Evolutionary conservation across 2,329 filamentous ascomycete genomes (phyloP).

Genomic region (Scleromitrula shiraiana): DNA sequence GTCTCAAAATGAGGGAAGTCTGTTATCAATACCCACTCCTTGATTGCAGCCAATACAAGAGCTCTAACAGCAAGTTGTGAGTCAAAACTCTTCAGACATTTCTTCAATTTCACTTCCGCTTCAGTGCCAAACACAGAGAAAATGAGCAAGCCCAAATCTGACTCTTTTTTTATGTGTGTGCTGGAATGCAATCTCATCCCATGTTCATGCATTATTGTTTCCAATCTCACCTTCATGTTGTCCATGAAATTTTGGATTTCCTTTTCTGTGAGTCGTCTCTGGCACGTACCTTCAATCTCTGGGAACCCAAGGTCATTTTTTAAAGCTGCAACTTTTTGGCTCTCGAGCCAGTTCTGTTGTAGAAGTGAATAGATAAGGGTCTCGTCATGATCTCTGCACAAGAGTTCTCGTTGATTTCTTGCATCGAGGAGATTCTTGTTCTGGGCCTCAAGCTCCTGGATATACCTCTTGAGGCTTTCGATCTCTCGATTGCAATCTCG

Average conservation of each 20-base stretch:
- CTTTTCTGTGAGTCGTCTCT: not conserved
- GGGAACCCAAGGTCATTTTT: too few relatives aligned
- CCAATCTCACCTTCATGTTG: not conserved
- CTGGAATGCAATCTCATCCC: not conserved
- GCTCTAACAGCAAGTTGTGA: not conserved
- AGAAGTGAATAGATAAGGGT: not conserved
- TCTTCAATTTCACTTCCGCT: not conserved
- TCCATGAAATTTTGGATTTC: not conserved
- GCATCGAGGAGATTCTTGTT: conserved; percentile 2
- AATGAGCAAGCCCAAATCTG: not conserved
- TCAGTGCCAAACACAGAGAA: not conserved
- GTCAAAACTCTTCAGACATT: not conserved
- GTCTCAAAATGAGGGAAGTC: not conserved
- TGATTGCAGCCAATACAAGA: not conserved
- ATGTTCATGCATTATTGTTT: conserved; percentile 1
- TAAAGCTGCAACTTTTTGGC: not conserved
- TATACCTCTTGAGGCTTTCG: not conserved
- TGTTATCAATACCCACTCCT: not conserved
- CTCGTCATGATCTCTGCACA: not conserved
- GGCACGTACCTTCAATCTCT: not conserved
- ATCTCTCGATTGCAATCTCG: not conserved
- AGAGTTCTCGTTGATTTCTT: not conserved
- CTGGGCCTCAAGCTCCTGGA: not conserved
- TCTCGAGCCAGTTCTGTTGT: not conserved
- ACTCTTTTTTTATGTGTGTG: not conserved